Conservation (phyloP, 2,329 filamentous ascomycete genomes). For the Blastomyces emzantsi region DNA sequence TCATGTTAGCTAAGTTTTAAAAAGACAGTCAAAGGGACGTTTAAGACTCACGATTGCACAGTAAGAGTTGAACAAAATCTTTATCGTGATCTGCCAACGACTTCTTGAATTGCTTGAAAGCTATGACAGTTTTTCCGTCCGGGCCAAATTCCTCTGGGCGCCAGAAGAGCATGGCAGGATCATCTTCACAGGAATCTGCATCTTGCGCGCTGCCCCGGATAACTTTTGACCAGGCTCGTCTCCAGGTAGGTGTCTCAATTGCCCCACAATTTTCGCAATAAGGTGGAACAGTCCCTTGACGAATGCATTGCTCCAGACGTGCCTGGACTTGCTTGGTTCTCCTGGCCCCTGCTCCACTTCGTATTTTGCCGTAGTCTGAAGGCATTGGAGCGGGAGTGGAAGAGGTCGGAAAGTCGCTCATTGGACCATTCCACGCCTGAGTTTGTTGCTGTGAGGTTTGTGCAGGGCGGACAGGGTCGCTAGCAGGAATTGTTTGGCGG, state of each 20-base stretch:
- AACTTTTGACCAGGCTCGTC: conserved; percentile 79
- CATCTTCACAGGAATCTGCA: conserved; percentile 62
- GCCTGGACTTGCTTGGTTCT: conserved; percentile 57
- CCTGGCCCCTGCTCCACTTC: conserved; percentile 49
- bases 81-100: conserved; percentile 57
- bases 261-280: conserved; percentile 91
- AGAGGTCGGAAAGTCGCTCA: conserved; percentile 38
- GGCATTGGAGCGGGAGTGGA: conserved; percentile 28
- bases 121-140: conserved; percentile 49
- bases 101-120: conserved; percentile 69
- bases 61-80: conserved; percentile 61
- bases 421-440: conserved; percentile 37
- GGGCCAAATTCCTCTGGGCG: conserved; percentile 56
- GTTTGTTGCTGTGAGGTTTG: conserved; percentile 31
- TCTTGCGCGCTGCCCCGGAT: conserved; percentile 60
- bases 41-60: conserved; percentile 71
- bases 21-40: conserved; percentile 1
- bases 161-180: conserved; percentile 65
- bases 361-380: conserved; percentile 29
- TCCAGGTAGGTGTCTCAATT: conserved; percentile 94
- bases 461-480: conserved; percentile 39
- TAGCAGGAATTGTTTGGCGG: conserved; percentile 36
- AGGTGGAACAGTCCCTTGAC: conserved; percentile 73
- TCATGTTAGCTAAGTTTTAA: conserved; percentile 23
- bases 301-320: conserved; percentile 51